Evolutionary conservation across 2,329 filamentous ascomycete species (phyloP).

Genomic region (Ceratocystis diversiconidia): DNA sequence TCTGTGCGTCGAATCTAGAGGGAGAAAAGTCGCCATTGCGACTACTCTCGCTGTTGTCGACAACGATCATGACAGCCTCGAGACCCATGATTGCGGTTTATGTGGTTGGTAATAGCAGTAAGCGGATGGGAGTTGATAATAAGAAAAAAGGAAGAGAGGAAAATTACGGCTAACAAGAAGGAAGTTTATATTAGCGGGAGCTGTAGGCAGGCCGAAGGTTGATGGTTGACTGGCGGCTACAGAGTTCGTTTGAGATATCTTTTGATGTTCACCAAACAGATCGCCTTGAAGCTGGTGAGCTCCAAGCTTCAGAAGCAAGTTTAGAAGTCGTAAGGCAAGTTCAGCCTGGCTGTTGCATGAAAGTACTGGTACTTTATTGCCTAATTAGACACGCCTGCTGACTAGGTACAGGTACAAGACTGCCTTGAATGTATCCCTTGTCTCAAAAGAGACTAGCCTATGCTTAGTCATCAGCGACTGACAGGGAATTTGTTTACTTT

Average conservation of each 20-base stretch:
- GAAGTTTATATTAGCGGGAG: background rate
- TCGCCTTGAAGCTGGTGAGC: constrained; percentile 10
- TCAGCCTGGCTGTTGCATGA: constrained; percentile 12
- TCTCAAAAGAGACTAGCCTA: background rate
- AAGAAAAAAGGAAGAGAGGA: background rate
- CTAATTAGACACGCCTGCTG: background rate
- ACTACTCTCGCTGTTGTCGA: constrained; percentile 98
- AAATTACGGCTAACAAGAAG: background rate
- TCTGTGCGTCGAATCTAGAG: constrained; percentile 89
- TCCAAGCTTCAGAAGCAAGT: constrained; percentile 8
- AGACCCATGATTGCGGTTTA: constrained; percentile 67
- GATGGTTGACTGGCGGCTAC: background rate
- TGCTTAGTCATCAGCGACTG: background rate
- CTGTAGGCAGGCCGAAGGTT: background rate
- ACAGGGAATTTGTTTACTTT: constrained; percentile 15
- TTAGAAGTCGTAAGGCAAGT: constrained; percentile 17
- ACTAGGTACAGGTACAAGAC: background rate
- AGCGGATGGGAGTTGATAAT: background rate
- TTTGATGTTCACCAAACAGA: constrained; percentile 17
- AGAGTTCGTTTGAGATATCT: background rate
- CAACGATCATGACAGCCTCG: constrained; percentile 98
- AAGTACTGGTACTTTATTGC: background rate
- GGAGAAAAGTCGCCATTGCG: constrained; percentile 89
- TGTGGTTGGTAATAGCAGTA: constrained; percentile 14
- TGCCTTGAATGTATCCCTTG: background rate